Conservation (phyloP, 768 basidiomycete genomes). For the Lactarius hatsudake region DNA sequence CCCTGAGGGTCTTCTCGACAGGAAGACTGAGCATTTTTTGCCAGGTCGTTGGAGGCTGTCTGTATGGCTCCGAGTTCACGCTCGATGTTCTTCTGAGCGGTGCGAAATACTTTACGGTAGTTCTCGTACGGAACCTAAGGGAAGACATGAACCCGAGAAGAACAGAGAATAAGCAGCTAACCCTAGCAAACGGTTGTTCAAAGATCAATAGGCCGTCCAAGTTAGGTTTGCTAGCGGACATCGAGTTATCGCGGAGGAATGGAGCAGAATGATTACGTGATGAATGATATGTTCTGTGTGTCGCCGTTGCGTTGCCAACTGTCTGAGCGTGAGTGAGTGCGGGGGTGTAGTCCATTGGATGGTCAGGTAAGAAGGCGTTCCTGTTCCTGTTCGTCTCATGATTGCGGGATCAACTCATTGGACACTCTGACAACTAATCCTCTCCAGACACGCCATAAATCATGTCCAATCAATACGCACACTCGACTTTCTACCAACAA, state of each 20-base stretch:
- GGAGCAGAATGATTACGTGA: slow-evolving; percentile 14
- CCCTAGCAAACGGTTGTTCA: slow-evolving; percentile 80
- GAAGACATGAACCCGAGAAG: not conserved
- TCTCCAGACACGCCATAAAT: not conserved
- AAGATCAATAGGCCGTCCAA: slow-evolving; percentile 75
- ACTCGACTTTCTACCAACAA: slow-evolving; percentile 14
- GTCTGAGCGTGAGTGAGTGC: not conserved
- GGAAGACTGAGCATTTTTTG: slow-evolving; percentile 41
- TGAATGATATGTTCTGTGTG: not conserved
- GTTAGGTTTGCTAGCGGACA: slow-evolving; percentile 52
- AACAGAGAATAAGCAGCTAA: slow-evolving; percentile 35
- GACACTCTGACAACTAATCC: not conserved
- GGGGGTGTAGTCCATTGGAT: not conserved
- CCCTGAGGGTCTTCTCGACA: slow-evolving; percentile 47
- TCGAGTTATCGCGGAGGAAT: slow-evolving; percentile 15
- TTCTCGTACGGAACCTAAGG: slow-evolving; percentile 84
- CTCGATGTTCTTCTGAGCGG: slow-evolving; percentile 78
- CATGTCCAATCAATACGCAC: slow-evolving; percentile 26
- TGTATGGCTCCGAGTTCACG: slow-evolving; percentile 68
- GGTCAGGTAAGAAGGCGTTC: not conserved
- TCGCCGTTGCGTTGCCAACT: not conserved
- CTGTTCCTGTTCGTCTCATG: slow-evolving; percentile 5
- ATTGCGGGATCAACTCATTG: not conserved
- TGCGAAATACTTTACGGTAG: slow-evolving; percentile 83
- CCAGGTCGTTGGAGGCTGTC: slow-evolving; percentile 57